Percentiles rank a stretch among this genome's conserved stretches.
Evolutionary conservation across 306 rosid genomes (phyloP).

Genomic region (Lupinus albus): DNA sequence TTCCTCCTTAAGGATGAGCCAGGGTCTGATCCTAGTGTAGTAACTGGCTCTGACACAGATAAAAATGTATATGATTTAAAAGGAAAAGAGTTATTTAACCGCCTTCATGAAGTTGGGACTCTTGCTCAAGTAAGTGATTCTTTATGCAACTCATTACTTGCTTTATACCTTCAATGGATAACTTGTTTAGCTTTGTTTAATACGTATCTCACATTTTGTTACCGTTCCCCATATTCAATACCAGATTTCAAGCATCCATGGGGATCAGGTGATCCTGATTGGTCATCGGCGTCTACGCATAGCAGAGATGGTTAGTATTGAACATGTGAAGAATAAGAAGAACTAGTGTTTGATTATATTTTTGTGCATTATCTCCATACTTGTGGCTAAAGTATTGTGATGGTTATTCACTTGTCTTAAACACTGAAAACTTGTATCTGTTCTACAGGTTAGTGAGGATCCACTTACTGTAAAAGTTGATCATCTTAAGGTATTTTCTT

Average conservation of each 20-base stretch:
- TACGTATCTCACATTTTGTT: constrained; percentile 1
- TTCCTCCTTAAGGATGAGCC: constrained; percentile 92
- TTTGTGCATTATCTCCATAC: constrained; percentile 21
- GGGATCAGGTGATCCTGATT: constrained; percentile 89
- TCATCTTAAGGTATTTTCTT: constrained; percentile 83
- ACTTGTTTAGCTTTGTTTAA: constrained; percentile 21
- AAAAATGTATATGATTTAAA: constrained; percentile 68
- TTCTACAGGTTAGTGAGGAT: constrained; percentile 78
- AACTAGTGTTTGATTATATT: constrained; percentile 17
- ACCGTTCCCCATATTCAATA: constrained; percentile 5
- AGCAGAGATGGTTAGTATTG: constrained; percentile 82
- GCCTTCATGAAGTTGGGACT: constrained; percentile 98
- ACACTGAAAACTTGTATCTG: constrained; percentile 25
- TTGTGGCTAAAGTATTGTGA: constrained; percentile 26
- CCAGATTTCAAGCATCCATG: constrained; percentile 96
- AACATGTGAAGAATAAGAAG: constrained; percentile 33
- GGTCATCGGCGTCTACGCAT: constrained; percentile 94
- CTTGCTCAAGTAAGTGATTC: constrained; percentile 81
- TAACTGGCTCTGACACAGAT: constrained; percentile 76
- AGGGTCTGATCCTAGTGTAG: constrained; percentile 72
- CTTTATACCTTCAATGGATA: constrained; percentile 18
- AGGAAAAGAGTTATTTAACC: constrained; percentile 83
- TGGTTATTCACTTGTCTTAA: constrained; percentile 5
- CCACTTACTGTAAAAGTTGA: constrained; percentile 99
- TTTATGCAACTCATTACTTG: constrained; percentile 24